Conservation (phyloP, 768 basidiomycete genomes). For the Austroboletus eburneus region DNA sequence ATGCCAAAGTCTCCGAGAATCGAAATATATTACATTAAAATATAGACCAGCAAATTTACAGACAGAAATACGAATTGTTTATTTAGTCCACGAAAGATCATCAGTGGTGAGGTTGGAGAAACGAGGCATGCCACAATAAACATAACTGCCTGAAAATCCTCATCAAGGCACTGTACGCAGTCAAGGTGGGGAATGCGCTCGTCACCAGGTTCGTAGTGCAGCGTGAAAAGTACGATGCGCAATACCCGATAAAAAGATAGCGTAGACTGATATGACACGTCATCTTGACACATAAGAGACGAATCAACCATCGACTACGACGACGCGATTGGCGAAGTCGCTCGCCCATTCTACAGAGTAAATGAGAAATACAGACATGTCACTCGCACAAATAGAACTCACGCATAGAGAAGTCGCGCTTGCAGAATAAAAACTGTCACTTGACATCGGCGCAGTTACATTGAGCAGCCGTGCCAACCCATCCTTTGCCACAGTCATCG, state of each 20-base stretch:
- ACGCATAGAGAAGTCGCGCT: slow-evolving; percentile 27
- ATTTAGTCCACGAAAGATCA: slow-evolving; percentile 11
- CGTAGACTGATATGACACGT: slow-evolving; percentile 34
- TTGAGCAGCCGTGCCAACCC: slow-evolving; percentile 47
- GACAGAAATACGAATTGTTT: slow-evolving; percentile 2
- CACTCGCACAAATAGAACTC: slow-evolving; percentile 4
- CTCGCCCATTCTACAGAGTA: slow-evolving; percentile 28
- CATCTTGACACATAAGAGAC: slow-evolving; percentile 29
- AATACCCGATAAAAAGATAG: slow-evolving; percentile 48
- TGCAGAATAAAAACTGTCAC: slow-evolving; percentile 32
- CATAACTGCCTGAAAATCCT: slow-evolving; percentile 24
- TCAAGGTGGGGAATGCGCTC: slow-evolving; percentile 54
- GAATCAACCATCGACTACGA: slow-evolving; percentile 38
- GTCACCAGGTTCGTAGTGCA: slow-evolving; percentile 53
- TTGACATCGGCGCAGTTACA: slow-evolving; percentile 68
- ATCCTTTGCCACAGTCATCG: slow-evolving; percentile 68
- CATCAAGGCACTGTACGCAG: slow-evolving; percentile 20
- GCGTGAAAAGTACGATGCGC: slow-evolving; percentile 63
- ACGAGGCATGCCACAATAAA: slow-evolving; percentile 9
- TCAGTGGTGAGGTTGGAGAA: neutral
- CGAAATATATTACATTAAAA: slow-evolving; percentile 8
- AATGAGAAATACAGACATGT: slow-evolving; percentile 14
- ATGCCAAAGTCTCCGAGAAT: no score
- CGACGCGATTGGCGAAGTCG: slow-evolving; percentile 36
- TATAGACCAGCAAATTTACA: slow-evolving; percentile 9